phyloP scores from a whole-genome alignment of 1,139 yeast genomes.

The Meyerozyma carpophila region DNA sequence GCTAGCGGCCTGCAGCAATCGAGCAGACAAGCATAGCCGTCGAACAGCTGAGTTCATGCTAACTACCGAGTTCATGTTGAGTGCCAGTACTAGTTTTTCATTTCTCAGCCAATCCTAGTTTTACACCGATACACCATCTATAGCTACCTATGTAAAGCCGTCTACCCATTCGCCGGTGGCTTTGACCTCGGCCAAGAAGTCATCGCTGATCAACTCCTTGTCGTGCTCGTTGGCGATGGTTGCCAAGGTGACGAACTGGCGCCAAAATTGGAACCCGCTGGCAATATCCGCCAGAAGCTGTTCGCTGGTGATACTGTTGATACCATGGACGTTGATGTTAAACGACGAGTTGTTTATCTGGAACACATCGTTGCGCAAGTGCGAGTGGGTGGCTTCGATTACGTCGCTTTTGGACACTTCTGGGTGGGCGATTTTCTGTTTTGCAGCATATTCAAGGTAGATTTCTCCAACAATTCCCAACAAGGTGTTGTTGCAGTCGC shows the following conservation, averaged over 20 bases:
- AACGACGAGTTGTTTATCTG: conserved; percentile 36
- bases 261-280: conserved; percentile 35
- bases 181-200: conserved; percentile 26
- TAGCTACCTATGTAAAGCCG: conserved; percentile 13
- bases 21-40: neutral
- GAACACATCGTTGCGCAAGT: conserved; percentile 32
- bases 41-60: neutral
- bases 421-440: conserved; percentile 21
- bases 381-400: conserved; percentile 25
- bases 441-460: conserved; percentile 34
- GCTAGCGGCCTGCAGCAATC: neutral
- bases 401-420: conserved; percentile 22
- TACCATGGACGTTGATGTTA: conserved; percentile 40
- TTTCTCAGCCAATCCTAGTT: neutral
- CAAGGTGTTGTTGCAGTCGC: conserved; percentile 38
- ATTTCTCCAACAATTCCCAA: conserved; percentile 41
- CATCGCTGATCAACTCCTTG: conserved; percentile 26
- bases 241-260: conserved; percentile 35
- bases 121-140: neutral
- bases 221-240: conserved; percentile 31
- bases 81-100: neutral
- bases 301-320: conserved; percentile 31
- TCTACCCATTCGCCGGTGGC: conserved; percentile 42
- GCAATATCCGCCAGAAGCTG: conserved; percentile 39
- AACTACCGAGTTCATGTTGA: neutral